Base-by-base conservation (phyloP, 1,284 basidiomycete genomes). In the Cutaneotrichosporon cutaneum region DNA sequence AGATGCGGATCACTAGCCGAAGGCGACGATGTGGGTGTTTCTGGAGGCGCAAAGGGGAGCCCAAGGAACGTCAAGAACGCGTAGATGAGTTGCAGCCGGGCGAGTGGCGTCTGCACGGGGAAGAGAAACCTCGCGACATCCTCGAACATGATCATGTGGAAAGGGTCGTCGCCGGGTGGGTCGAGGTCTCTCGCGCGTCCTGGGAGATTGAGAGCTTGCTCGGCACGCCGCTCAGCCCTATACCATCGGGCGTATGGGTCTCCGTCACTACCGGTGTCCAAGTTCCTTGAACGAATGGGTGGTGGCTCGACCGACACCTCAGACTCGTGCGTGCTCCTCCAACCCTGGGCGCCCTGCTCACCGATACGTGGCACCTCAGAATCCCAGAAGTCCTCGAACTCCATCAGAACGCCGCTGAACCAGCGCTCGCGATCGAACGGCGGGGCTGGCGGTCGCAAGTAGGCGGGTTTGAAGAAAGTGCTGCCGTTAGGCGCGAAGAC, bases 1-100 rank as follows among this genome's bases (percentile, higher is more conserved):
- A 82, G 68, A 65, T 81, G 79, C 0, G 79, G 72, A 57, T 82
- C 82, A 4, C 65, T 72, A 2, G 71, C 69, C 21, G 76, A 74
- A 0, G 77, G 67, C 0, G 77, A 72, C 16, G 73, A 71, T 2
- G 80, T 80, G 0, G 79, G 70, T 4, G 74, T 68, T n/a, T 78
- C 81, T 2, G 78, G 77, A 4, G 80, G 79, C 2, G 72, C 66
- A 59, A 82, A 77, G 0, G 81, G 86, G 18, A 95, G 82, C 13
- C 91, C 92, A 26, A 90, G 77, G 70, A 90, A 85, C 18, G 87
- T 86, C 36, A 96, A 82, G 85, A 90, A 92, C 8, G 87, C 84
- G 62, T 89, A 80, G 16, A 90, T 85, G 68, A 94, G 87, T 35
- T 85, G 83, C 24, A 85, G 73, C 71, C 86, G 86, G 0, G 86